These are phyloP conservation scores for Phytopythium ostracodes DNA, from an alignment of 352 stramenopile genomes.

Conservation along the genomic window DNA sequence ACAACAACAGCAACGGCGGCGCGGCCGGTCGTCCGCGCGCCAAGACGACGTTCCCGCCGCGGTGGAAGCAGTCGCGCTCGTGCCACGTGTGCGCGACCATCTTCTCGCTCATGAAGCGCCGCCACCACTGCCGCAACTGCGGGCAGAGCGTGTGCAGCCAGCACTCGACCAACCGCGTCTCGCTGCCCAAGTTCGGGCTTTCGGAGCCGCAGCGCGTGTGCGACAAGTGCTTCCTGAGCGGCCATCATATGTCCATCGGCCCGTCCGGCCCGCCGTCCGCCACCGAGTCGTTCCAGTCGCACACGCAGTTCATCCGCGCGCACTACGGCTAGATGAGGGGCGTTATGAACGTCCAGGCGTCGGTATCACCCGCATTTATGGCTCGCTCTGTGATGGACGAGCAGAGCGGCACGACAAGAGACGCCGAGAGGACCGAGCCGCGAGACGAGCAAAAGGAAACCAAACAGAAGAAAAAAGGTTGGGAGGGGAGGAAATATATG, in stretches of 20 bases:
- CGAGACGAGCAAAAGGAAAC: neutral
- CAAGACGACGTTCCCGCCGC: conserved; percentile 60
- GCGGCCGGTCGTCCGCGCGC: conserved; percentile 16
- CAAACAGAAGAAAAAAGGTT: neutral
- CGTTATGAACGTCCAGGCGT: neutral
- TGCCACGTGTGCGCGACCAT: conserved; percentile 61
- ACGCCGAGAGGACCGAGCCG: neutral
- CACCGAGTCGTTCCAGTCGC: conserved; percentile 35
- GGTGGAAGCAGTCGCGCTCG: conserved; percentile 69
- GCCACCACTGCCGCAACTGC: conserved; percentile 81
- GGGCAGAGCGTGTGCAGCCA: conserved; percentile 68
- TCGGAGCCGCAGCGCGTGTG: conserved; percentile 72
- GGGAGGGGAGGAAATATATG: neutral
- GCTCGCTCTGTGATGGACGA: neutral
- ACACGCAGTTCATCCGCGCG: conserved; percentile 11
- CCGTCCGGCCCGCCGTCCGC: conserved; percentile 27
- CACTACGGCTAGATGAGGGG: conserved; percentile 6
- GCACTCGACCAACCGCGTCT: conserved; percentile 76
- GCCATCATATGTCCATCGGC: conserved; percentile 38
- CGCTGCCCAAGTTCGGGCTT: conserved; percentile 68
- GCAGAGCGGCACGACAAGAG: neutral
- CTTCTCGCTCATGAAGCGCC: conserved; percentile 70
- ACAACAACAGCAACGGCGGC: conserved; percentile 3
- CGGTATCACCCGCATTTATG: neutral
- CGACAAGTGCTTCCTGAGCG: conserved; percentile 75